phyloP scores from a whole-genome alignment of 2,329 filamentous ascomycete genomes.

The Fusarium agapanthi region DNA sequence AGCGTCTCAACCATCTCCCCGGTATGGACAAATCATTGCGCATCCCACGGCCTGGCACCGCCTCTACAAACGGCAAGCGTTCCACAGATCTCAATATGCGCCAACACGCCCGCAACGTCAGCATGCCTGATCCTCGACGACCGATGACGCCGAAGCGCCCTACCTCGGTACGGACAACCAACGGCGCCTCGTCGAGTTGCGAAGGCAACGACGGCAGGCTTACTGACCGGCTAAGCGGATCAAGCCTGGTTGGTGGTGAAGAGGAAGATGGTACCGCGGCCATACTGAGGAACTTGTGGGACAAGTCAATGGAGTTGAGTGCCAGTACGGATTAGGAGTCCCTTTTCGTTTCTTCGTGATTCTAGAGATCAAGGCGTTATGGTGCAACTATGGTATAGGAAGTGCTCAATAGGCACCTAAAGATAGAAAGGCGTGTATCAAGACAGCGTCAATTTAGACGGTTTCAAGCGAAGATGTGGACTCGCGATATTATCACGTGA shows the following conservation, averaged over 20 bases:
- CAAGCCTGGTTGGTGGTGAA: slow-evolving; percentile 58
- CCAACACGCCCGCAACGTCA: slow-evolving; percentile 53
- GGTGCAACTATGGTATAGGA: slow-evolving; percentile 13
- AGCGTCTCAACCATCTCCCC: slow-evolving; percentile 56
- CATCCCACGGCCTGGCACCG: slow-evolving; percentile 55
- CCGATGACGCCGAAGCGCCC: slow-evolving; percentile 45
- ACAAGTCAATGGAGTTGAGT: slow-evolving; percentile 66
- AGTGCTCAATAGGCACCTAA: slow-evolving; percentile 22
- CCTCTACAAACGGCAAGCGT: slow-evolving; percentile 50
- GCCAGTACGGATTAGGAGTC: slow-evolving; percentile 52
- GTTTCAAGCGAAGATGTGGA: slow-evolving; percentile 1
- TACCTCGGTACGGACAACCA: slow-evolving; percentile 48
- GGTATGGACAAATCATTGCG: slow-evolving; percentile 59
- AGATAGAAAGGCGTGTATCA: slow-evolving; percentile 17
- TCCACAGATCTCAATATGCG: slow-evolving; percentile 43
- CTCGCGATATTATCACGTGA: neutral
- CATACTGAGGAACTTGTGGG: slow-evolving; percentile 68
- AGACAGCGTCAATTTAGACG: slow-evolving; percentile 10
- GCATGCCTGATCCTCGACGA: slow-evolving; percentile 48
- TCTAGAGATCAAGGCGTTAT: slow-evolving; percentile 10
- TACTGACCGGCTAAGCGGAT: slow-evolving; percentile 58
- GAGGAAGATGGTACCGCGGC: slow-evolving; percentile 61
- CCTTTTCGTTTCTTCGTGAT: slow-evolving; percentile 9
- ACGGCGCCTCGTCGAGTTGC: slow-evolving; percentile 55
- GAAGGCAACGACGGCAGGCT: slow-evolving; percentile 54